Conservation (phyloP, 352 stramenopile genomes). For the Globisporangium perplexum region DNA sequence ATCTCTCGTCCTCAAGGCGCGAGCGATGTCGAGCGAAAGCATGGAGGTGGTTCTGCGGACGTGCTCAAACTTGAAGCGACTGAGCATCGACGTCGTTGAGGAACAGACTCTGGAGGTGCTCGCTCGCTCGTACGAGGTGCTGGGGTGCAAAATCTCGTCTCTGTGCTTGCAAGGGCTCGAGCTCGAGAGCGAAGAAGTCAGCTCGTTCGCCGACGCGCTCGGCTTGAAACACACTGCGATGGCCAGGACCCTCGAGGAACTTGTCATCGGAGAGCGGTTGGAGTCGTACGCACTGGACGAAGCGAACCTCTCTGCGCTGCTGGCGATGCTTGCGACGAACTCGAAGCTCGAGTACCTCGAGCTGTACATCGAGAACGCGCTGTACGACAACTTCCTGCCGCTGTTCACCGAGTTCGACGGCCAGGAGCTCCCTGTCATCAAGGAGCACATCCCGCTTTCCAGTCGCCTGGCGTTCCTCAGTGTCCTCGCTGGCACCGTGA, state of each 20-base stretch:
- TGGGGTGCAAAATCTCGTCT: slow-evolving; percentile 1
- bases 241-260: slow-evolving; percentile 2
- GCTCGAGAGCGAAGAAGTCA: slow-evolving; percentile 13
- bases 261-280: slow-evolving; percentile 13
- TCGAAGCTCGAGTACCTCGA: slow-evolving; percentile 8
- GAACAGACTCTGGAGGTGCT: slow-evolving; percentile 6
- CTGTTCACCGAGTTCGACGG: slow-evolving; percentile 15
- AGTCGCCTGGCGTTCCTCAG: slow-evolving; percentile 13
- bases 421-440: slow-evolving; percentile 6
- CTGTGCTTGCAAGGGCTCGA: slow-evolving; percentile 11
- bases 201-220: slow-evolving; percentile 4
- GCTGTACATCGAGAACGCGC: slow-evolving; percentile 10
- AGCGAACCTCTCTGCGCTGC: slow-evolving; percentile 9
- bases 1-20: slow-evolving; percentile 4
- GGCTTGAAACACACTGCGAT: neutral
- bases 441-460: slow-evolving; percentile 5
- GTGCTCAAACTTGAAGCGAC: slow-evolving; percentile 1
- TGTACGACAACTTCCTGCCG: slow-evolving; percentile 14
- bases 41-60: slow-evolving; percentile 1
- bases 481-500: neutral
- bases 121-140: slow-evolving; percentile 3
- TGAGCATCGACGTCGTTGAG: slow-evolving; percentile 11
- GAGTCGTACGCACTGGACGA: slow-evolving; percentile 21
- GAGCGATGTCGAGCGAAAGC: slow-evolving; percentile 1
- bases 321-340: slow-evolving; percentile 14